Base-by-base conservation (phyloP, 148 eudicot genomes). In the Rheum nobile region DNA sequence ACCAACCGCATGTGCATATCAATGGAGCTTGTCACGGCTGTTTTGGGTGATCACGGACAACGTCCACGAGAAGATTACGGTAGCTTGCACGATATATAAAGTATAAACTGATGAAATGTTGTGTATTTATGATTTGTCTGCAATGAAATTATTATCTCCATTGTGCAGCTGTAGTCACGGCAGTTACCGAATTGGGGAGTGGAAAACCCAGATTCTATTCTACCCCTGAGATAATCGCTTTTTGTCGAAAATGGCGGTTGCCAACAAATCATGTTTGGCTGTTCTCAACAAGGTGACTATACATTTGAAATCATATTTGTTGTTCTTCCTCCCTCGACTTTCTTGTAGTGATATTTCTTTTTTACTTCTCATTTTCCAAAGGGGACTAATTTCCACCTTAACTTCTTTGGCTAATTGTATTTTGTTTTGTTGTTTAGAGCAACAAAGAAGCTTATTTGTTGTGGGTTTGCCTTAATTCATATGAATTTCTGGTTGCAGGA, bases 21-120 rank as follows among this genome's bases (percentile, higher is more conserved):
- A 67, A 95, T 95, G 99, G 97, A 95, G 85, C 80, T 95, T 76
- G 99, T 95, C 35, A 95, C 99, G 73, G 99, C 99, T 83, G 96
- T 95, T 72, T 75, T 95, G 73, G 99, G 97, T 76, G 99, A 92
- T 76, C 99, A 95, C 69, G 99, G 99, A 75, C 99, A 95, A 75
- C 92, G 97, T n/a, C 99, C 99, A 50, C 85, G 61, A 69, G 90
- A 88, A 59, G 99, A 95, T 86, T 95, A 85, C 76, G 99, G 99
- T 55, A 38, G 48, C 34, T 14, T 42, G 5, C 17, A 5, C 39
- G n/a, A n/a, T n/a, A n/a, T n/a, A 29, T 12, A 11, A 10, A 8
- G 7, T 4, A 65, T 2, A 31, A 21, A 65, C 14, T 1, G 21
- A 65, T 31, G 41, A 65, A 17, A 31, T 65, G 39, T 16, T 32